These are phyloP conservation scores for Hymenoscyphus albidus DNA, from an alignment of 2,329 filamentous ascomycete species.

Conservation along the genomic window DNA sequence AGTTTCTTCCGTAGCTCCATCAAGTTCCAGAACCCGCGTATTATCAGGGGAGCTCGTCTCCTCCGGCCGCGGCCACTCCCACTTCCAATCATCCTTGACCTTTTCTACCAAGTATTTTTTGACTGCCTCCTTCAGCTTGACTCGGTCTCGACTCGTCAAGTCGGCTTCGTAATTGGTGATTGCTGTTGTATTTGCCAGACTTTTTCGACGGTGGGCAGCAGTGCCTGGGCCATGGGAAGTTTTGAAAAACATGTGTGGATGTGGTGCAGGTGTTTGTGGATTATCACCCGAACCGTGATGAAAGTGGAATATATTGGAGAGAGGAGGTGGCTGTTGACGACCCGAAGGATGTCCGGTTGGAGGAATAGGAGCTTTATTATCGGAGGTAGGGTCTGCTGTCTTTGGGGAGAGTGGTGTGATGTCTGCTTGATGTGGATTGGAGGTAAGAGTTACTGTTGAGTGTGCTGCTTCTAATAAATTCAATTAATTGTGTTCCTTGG, in stretches of 20 bases:
- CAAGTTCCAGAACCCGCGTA: not conserved
- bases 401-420: not conserved
- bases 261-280: not conserved
- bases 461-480: not conserved
- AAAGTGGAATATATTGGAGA: conserved; percentile 8
- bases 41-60: not conserved
- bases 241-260: conserved; percentile 25
- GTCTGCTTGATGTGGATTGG: not conserved
- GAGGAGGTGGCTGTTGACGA: conserved; percentile 11
- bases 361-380: not conserved
- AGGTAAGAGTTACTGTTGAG: not conserved
- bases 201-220: conserved; percentile 24
- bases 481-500: not conserved
- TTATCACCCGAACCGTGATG: conserved; percentile 13
- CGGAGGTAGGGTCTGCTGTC: not conserved
- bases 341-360: not conserved
- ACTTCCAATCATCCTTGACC: conserved; percentile 58
- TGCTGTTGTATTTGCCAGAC: conserved; percentile 33
- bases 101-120: conserved; percentile 51
- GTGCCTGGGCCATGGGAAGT: conserved; percentile 14
- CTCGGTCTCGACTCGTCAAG: conserved; percentile 58
- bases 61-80: conserved; percentile 48
- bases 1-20: not conserved
- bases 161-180: conserved; percentile 53
- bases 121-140: conserved; percentile 60